Percentiles rank a stretch among this genome's conserved stretches.
Conservation (phyloP, 331 rosid genomes). For the Quercus lobata region DNA sequence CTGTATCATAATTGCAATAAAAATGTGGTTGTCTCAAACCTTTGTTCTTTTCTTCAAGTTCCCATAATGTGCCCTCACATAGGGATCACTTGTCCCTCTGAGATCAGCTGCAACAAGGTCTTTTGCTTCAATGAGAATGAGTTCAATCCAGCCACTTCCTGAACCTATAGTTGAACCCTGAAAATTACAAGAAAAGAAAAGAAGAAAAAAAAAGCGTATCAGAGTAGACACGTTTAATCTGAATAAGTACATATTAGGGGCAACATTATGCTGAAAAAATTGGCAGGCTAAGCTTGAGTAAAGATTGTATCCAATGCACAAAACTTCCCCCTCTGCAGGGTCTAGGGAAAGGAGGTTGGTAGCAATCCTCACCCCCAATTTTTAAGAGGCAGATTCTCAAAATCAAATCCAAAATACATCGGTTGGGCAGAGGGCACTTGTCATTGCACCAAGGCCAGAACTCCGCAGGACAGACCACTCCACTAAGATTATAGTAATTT, state of each 20-base stretch:
- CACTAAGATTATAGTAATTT: too few species aligned
- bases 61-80: slow-evolving; percentile 86
- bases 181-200: slow-evolving; percentile 5
- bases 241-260: background rate
- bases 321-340: too few species aligned
- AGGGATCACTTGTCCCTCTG: slow-evolving; percentile 98
- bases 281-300: background rate
- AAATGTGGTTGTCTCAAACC: slow-evolving; percentile 42
- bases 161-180: slow-evolving; percentile 48
- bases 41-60: slow-evolving; percentile 75
- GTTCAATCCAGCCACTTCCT: slow-evolving; percentile 76
- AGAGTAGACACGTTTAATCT: slow-evolving; percentile 8
- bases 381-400: too few species aligned
- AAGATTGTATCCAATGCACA: too few species aligned
- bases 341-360: too few species aligned
- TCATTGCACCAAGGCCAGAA: too few species aligned
- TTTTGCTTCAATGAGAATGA: slow-evolving; percentile 77
- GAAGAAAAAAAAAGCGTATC: slow-evolving; percentile 1
- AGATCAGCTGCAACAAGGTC: slow-evolving; percentile 95
- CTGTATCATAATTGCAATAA: background rate
- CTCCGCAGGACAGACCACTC: too few species aligned
- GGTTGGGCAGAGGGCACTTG: too few species aligned
- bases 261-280: background rate
- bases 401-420: too few species aligned
- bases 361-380: too few species aligned